Base-by-base conservation (phyloP, 305 asterid genomes). In the Petunia hybrid region DNA sequence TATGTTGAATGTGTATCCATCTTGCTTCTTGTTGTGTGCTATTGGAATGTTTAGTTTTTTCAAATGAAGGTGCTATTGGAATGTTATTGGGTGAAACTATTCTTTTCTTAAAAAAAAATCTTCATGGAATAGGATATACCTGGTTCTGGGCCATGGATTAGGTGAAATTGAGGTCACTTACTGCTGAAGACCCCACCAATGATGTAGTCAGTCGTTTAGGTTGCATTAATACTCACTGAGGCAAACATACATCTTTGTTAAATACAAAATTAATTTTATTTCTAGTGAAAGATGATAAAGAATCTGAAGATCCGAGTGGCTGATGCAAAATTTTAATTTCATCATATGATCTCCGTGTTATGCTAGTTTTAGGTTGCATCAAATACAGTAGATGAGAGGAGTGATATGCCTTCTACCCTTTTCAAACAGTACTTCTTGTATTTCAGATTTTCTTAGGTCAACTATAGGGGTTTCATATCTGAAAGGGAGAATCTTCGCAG, bases 281-380 rank as follows among this genome's bases (percentile, higher is more conserved):
- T 8, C 57, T 43, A 43, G 76, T 69, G 57, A 22, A 69, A 69
- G 55, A 45, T 69, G 76, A 43, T 68, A 56, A 42, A 68, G 42
- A n/a, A 14, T 42, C 76, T 68, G 56, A n/a, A 68, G n/a, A n/a
- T 43, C 6, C n/a, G 56, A 68, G 42, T 68, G 76, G n/a, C 76
- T 69, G 59, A 69, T 43, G 59, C 22, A 16, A 70, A 8, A 16
- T 43, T 8, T 45, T 69, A 2, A 22, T 69, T 45, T 45, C 57
- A 22, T 69, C 41, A 22, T 69, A 46, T 9, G 22, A 31, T 69
- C 51, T 1, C 3, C 55, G 16, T 69, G 41, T 31, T 69, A 57
- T 69, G 16, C 8, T 22, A 69, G 59, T 38, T 69, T 69, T 22
- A 66, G 59, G 59, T 69, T 69, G 59, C 59, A 69, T 45, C 76